A percentile compares a stretch with the other conserved stretches of the same genome.
Conservation (phyloP, 805 yeast species). For the Ogataea zsoltii region DNA sequence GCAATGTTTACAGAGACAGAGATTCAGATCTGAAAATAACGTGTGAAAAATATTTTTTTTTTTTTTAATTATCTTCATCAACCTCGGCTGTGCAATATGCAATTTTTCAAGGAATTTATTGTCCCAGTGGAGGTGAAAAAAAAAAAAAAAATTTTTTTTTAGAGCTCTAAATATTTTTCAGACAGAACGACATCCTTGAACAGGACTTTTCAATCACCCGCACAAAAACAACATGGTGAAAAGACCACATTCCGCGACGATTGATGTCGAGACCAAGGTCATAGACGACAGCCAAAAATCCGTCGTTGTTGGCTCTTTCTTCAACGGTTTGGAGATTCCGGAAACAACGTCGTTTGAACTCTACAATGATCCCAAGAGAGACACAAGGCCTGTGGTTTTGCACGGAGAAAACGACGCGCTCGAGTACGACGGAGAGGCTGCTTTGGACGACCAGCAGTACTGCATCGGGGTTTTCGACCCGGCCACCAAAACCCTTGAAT, state of each 20-base stretch:
- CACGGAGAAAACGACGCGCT: conserved; percentile 80
- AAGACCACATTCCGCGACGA: conserved; percentile 36
- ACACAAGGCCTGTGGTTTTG: conserved; percentile 43
- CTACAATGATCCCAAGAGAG: conserved; percentile 48
- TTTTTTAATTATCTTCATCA: neutral
- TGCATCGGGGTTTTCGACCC: conserved; percentile 80
- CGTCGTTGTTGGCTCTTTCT: conserved; percentile 66
- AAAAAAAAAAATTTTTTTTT: neutral
- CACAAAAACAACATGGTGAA: neutral
- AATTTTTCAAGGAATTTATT: conserved; percentile 8
- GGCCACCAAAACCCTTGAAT: conserved; percentile 57
- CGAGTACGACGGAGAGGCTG: conserved; percentile 65
- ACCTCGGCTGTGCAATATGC: conserved; percentile 12
- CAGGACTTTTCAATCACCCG: neutral
- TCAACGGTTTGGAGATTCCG: conserved; percentile 73
- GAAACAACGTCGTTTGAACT: conserved; percentile 59
- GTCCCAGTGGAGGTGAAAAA: too few species aligned
- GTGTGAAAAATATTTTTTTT: neutral
- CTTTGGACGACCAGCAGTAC: conserved; percentile 49
- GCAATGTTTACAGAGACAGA: too few species aligned
- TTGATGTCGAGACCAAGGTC: conserved; percentile 25
- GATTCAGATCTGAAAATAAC: too few species aligned
- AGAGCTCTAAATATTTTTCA: too few species aligned
- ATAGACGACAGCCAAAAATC: conserved; percentile 46
- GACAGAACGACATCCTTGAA: too few species aligned